Percentiles rank a stretch among this genome's conserved stretches.
Evolutionary conservation across 768 basidiomycete species (phyloP).

Genomic region (Tubosaeta sp.): DNA sequence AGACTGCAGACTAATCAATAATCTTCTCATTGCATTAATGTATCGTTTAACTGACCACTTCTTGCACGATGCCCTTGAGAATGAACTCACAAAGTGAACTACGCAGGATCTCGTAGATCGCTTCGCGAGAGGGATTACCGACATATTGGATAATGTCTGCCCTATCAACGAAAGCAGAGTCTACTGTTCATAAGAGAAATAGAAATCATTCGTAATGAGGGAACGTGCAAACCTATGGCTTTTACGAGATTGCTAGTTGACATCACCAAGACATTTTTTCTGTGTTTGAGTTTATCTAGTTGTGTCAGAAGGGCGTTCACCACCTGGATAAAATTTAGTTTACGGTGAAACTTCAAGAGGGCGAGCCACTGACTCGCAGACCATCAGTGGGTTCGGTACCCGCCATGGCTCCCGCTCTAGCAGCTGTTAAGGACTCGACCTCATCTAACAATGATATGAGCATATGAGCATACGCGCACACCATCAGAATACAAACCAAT

Average conservation of each 20-base stretch:
- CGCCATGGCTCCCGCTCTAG: slow-evolving; percentile 89
- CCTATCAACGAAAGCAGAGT: slow-evolving; percentile 92
- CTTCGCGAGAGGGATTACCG: slow-evolving; percentile 85
- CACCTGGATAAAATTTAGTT: slow-evolving; percentile 52
- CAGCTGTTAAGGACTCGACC: slow-evolving; percentile 93
- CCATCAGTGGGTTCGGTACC: slow-evolving; percentile 97
- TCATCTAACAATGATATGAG: slow-evolving; percentile 59
- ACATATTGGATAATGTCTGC: slow-evolving; percentile 96
- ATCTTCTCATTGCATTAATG: background rate
- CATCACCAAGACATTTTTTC: slow-evolving; percentile 93
- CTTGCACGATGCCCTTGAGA: slow-evolving; percentile 61
- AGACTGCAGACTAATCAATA: slow-evolving; percentile 36
- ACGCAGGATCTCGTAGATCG: slow-evolving; percentile 88
- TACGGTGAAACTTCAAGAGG: background rate
- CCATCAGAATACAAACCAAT: slow-evolving; percentile 55
- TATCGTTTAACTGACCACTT: slow-evolving; percentile 44
- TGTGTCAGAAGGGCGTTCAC: slow-evolving; percentile 97
- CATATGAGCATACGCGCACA: slow-evolving; percentile 2
- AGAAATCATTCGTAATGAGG: background rate
- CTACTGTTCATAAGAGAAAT: slow-evolving; percentile 37
- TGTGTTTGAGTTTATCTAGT: slow-evolving; percentile 89
- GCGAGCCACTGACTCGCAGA: slow-evolving; percentile 58
- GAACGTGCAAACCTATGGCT: slow-evolving; percentile 72
- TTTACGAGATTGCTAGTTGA: slow-evolving; percentile 93
- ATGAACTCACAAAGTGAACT: slow-evolving; percentile 81